Conservation (phyloP, 169 alveolate species). For the Plasmodium coatneyi region DNA sequence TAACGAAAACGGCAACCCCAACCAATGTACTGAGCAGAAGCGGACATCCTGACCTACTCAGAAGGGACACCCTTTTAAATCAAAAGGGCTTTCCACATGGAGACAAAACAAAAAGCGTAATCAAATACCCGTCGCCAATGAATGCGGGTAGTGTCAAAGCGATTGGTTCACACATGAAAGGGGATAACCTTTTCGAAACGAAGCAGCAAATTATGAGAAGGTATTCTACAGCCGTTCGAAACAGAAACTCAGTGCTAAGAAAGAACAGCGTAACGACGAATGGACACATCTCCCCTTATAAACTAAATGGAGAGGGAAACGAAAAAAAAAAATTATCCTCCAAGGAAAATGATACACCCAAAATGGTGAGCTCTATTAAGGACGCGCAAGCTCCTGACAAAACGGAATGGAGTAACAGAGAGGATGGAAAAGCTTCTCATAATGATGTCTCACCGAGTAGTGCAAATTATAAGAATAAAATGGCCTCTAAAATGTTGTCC, state of each 20-base stretch:
- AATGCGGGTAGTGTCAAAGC: background rate
- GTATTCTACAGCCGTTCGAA: slow-evolving; percentile 24
- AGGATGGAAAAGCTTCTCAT: background rate
- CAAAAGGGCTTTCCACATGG: slow-evolving; percentile 6
- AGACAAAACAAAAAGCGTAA: slow-evolving; percentile 11
- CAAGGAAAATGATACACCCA: background rate
- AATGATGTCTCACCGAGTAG: background rate
- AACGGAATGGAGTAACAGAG: background rate
- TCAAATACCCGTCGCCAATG: background rate
- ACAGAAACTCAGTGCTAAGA: background rate
- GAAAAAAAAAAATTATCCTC: background rate
- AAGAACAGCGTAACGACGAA: background rate
- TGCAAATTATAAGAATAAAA: background rate
- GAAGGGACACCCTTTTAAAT: slow-evolving; percentile 1
- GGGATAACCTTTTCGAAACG: background rate
- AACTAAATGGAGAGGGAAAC: background rate
- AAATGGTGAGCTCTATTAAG: background rate
- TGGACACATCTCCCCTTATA: background rate
- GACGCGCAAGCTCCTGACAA: background rate
- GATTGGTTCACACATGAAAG: background rate
- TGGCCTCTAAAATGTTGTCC: background rate
- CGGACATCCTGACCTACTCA: background rate
- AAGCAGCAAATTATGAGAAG: slow-evolving; percentile 37
- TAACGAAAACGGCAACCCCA: background rate
- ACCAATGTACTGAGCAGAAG: background rate